Percentiles rank a stretch among this genome's conserved stretches.
Conservation (phyloP, 306 rosid genomes). For the Spatholobus suberectus region DNA sequence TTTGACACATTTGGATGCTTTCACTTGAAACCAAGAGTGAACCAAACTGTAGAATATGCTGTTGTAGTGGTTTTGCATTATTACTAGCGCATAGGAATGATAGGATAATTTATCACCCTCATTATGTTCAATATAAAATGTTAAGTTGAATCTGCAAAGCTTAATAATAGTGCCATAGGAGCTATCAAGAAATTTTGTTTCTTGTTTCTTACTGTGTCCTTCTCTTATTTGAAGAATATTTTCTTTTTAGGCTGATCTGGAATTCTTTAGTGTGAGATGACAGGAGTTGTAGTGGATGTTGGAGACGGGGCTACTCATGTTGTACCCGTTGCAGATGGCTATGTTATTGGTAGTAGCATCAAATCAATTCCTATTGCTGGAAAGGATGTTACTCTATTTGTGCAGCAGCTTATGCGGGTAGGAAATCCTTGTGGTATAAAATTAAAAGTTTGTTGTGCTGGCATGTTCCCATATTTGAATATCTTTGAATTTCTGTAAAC, state of each 20-base stretch:
- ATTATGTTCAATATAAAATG: constrained; percentile 24
- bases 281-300: constrained; percentile 97
- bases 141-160: constrained; percentile 32
- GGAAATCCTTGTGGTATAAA: constrained; percentile 37
- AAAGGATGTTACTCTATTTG: constrained; percentile 90
- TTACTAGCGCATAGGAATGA: not conserved
- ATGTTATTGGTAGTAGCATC: constrained; percentile 98
- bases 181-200: constrained; percentile 44
- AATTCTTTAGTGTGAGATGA: constrained; percentile 95
- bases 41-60: not conserved
- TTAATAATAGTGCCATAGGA: not conserved
- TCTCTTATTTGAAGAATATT: not conserved
- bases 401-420: constrained; percentile 99
- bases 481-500: constrained; percentile 1
- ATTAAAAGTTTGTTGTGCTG: constrained; percentile 6
- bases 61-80: not conserved
- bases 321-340: constrained; percentile 99
- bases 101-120: not conserved
- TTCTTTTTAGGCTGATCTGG: constrained; percentile 57
- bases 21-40: constrained; percentile 16
- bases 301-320: constrained; percentile 98
- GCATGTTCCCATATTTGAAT: constrained; percentile 15
- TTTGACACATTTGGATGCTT: constrained; percentile 27
- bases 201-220: not conserved
- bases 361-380: constrained; percentile 93